Evolutionary conservation across 208 protist genomes (phyloP).

Genomic region (Angomonas deanei): DNA sequence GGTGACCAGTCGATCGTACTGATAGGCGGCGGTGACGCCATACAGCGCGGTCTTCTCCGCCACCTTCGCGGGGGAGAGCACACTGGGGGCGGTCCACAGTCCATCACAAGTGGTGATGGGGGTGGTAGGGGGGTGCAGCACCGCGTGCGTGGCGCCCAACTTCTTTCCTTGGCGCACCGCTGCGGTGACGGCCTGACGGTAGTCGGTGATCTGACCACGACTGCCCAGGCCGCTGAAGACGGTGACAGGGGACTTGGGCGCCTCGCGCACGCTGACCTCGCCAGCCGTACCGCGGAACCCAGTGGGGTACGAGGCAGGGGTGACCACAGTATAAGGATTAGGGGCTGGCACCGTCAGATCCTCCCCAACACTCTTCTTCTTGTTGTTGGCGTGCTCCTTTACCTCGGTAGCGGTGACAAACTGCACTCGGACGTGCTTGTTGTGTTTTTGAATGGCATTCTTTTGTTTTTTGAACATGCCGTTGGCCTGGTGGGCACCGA

Average conservation of each 20-base stretch:
- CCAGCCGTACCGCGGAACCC: neutral
- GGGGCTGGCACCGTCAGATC: neutral
- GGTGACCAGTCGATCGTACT: conserved; percentile 58
- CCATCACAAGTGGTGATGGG: conserved; percentile 19
- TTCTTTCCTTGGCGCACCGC: conserved; percentile 64
- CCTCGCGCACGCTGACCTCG: conserved; percentile 3
- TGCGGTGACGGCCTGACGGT: conserved; percentile 66
- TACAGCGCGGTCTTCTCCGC: conserved; percentile 66
- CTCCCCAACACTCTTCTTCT: neutral
- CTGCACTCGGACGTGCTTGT: neutral
- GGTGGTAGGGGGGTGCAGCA: conserved; percentile 18
- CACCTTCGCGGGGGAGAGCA: conserved; percentile 32
- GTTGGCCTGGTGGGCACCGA: neutral
- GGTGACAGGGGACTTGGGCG: neutral
- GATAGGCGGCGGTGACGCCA: conserved; percentile 70
- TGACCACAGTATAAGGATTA: neutral
- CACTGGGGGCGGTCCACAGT: conserved; percentile 37
- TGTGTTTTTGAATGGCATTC: no score
- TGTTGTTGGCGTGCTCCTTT: no score
- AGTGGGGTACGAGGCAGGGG: neutral
- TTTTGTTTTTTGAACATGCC: neutral
- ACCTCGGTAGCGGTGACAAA: neutral
- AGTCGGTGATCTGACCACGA: conserved; percentile 28
- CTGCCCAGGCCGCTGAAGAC: conserved; percentile 22
- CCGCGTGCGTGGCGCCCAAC: conserved; percentile 16